Percentiles rank a stretch among this genome's conserved stretches.
phyloP scores from a whole-genome alignment of 768 basidiomycete species.

The Termitomyces sp. region DNA sequence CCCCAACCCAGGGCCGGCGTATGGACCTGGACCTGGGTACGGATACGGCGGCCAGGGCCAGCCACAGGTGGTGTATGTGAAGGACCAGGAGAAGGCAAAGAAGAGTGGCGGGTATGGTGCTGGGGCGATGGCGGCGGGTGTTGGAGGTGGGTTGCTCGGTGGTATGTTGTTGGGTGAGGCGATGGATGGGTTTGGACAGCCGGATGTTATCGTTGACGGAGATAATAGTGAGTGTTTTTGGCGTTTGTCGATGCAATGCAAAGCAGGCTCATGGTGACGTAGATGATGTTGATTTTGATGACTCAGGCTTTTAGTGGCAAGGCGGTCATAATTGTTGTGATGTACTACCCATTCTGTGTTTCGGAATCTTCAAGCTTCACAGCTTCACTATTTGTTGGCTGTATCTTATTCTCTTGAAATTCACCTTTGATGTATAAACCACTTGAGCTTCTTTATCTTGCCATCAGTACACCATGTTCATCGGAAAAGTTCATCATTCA shows the following conservation, averaged over 20 bases:
- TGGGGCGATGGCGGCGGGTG: slow-evolving; percentile 10
- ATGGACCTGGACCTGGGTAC: not conserved
- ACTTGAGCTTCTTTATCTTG: not conserved
- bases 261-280: not conserved
- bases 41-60: slow-evolving; percentile 17
- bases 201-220: not conserved
- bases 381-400: not conserved
- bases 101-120: slow-evolving; percentile 19
- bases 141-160: slow-evolving; percentile 12
- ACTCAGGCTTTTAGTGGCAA: not conserved
- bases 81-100: slow-evolving; percentile 21
- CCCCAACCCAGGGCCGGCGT: not conserved
- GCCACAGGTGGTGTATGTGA: slow-evolving; percentile 36
- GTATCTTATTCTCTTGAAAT: not conserved
- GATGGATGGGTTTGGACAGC: slow-evolving; percentile 1
- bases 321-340: not conserved
- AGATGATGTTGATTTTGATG: not conserved
- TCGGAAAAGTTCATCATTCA: not conserved
- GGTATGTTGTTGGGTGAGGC: slow-evolving; percentile 16
- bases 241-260: too few relatives aligned
- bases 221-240: not conserved
- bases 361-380: not conserved
- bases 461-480: not conserved
- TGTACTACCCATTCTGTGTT: not conserved
- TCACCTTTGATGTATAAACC: not conserved